These are phyloP conservation scores for Sordaria brevicollis DNA, from an alignment of 495 filamentous ascomycete genomes.

Conservation along the genomic window DNA sequence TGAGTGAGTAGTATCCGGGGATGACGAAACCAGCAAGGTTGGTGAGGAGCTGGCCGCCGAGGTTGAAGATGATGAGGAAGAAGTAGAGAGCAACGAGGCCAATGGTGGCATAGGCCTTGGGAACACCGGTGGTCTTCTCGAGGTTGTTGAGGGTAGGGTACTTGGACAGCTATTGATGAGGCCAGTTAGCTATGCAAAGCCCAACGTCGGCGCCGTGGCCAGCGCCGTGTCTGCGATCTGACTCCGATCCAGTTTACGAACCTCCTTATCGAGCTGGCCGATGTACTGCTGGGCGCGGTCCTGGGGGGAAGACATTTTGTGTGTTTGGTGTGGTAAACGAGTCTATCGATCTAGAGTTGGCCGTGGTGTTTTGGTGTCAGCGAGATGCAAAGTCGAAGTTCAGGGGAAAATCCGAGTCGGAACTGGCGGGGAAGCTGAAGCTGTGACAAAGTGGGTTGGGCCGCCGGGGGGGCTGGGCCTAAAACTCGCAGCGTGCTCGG, in stretches of 20 bases:
- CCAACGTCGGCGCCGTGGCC: conserved; percentile 1
- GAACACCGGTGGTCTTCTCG: conserved; percentile 87
- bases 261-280: conserved; percentile 94
- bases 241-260: conserved; percentile 42
- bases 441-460: background rate
- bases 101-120: conserved; percentile 92
- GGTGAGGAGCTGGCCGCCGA: conserved; percentile 90
- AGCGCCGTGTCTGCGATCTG: background rate
- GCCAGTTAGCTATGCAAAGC: conserved; percentile 7
- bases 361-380: background rate
- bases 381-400: background rate
- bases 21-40: conserved; percentile 92
- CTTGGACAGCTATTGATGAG: conserved; percentile 68
- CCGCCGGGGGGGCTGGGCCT: background rate
- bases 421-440: background rate
- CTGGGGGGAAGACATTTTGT: conserved; percentile 64
- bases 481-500: background rate
- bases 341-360: conserved; percentile 4
- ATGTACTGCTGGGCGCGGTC: conserved; percentile 84
- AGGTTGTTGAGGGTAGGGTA: conserved; percentile 92
- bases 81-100: conserved; percentile 82
- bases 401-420: background rate
- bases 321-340: background rate
- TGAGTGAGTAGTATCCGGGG: conserved; percentile 90
- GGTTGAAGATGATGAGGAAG: conserved; percentile 99